Conservation (phyloP, 257 asterid species). For the Nicotiana tabacum region DNA sequence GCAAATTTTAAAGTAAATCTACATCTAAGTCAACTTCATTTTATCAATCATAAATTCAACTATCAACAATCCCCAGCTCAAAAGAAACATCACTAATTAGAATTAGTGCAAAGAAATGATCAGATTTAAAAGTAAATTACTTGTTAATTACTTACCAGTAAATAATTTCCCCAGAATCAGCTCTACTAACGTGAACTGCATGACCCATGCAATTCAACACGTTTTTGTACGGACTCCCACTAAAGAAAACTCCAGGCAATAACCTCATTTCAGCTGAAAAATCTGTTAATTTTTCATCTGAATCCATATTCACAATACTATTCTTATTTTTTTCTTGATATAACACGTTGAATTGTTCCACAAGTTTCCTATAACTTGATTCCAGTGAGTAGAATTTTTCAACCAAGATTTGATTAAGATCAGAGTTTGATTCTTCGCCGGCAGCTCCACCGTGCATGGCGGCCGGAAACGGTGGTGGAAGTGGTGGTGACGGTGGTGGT, state of each 20-base stretch:
- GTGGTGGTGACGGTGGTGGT: conserved; percentile 7
- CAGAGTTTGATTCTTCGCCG: background rate
- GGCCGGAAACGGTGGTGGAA: background rate
- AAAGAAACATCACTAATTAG: background rate
- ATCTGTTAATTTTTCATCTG: conserved; percentile 14
- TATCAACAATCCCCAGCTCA: background rate
- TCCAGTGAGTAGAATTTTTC: conserved; percentile 43
- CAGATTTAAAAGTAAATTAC: background rate
- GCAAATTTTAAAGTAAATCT: background rate
- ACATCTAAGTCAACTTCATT: background rate
- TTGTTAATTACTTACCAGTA: conserved; percentile 35
- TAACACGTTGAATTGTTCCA: conserved; percentile 35
- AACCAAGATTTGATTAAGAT: conserved; percentile 12
- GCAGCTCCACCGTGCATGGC: conserved; percentile 46
- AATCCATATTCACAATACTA: background rate
- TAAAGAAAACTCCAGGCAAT: conserved; percentile 25
- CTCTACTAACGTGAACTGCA: conserved; percentile 45
- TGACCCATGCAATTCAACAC: conserved; percentile 59
- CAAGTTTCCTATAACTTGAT: conserved; percentile 42
- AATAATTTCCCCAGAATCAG: conserved; percentile 41
- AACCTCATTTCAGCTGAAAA: conserved; percentile 12
- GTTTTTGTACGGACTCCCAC: conserved; percentile 40
- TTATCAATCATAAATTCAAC: background rate
- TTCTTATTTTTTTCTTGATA: conserved; percentile 20
- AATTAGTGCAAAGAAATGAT: background rate